A percentile compares a stretch with the other conserved stretches of the same genome.
phyloP scores from a whole-genome alignment of 31 red algal species.

The Bonnemaisonia californica region DNA sequence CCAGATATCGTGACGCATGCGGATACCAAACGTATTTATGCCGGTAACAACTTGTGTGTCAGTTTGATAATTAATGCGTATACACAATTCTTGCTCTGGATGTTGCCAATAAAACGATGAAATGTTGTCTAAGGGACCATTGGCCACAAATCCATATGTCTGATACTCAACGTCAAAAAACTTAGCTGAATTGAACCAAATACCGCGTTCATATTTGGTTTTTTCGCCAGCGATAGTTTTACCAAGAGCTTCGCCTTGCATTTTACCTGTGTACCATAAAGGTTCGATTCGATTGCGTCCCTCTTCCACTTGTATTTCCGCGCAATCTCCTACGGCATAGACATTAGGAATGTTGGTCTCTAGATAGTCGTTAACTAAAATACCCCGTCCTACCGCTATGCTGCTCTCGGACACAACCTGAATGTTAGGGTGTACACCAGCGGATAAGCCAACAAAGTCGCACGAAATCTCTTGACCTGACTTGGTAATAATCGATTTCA shows the following conservation, averaged over 20 bases:
- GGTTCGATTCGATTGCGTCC: conserved; percentile 3
- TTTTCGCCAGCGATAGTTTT: conserved; percentile 4
- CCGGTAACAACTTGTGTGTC: conserved; percentile 3
- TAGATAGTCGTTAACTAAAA: conserved; percentile 25
- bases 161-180: conserved; percentile 41
- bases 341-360: conserved; percentile 13
- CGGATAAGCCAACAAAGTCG: conserved; percentile 17
- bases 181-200: conserved; percentile 34
- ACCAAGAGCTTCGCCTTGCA: not conserved
- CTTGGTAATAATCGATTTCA: conserved; percentile 6
- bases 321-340: conserved; percentile 34
- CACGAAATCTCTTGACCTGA: conserved; percentile 14
- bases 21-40: conserved; percentile 13
- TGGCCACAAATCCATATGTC: conserved; percentile 4
- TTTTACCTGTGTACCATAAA: conserved; percentile 28
- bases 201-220: conserved; percentile 13
- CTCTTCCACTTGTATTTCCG: not conserved
- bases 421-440: conserved; percentile 27
- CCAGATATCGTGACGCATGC: conserved; percentile 9
- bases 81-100: conserved; percentile 6
- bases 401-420: not conserved
- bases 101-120: conserved; percentile 25
- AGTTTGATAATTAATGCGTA: not conserved
- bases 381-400: not conserved
- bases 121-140: not conserved